Percentiles rank a stretch among this genome's conserved stretches.
Conservation (phyloP, 129 eudicot genomes). For the Flaveria bidentis region DNA sequence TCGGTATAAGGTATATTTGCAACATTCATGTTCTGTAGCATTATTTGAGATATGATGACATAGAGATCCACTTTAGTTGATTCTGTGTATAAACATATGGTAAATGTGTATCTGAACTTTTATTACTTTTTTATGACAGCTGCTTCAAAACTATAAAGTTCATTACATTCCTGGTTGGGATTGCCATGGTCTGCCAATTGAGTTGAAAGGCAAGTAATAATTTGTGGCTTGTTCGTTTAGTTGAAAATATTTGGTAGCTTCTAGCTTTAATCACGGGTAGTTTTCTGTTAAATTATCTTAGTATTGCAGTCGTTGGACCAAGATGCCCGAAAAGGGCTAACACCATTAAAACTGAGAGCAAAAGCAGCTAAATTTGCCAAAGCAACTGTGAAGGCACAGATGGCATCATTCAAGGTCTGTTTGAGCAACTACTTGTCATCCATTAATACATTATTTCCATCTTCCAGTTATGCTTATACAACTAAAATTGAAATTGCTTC, state of each 20-base stretch:
- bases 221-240: conserved; percentile 4
- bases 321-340: conserved; percentile 84
- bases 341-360: conserved; percentile 90
- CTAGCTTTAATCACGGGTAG: conserved; percentile 22
- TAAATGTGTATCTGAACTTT: background rate
- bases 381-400: conserved; percentile 87
- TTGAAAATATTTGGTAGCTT: conserved; percentile 6
- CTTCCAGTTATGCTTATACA: conserved; percentile 4
- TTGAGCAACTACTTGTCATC: background rate
- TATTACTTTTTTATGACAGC: conserved; percentile 47
- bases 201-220: conserved; percentile 79
- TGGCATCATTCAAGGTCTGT: conserved; percentile 94
- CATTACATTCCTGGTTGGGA: conserved; percentile 97
- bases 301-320: conserved; percentile 94
- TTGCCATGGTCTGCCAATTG: conserved; percentile 98
- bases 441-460: conserved; percentile 2
- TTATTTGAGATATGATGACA: background rate
- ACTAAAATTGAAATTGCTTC: background rate
- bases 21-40: conserved; percentile 4
- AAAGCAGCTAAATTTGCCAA: conserved; percentile 98
- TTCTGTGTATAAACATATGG: background rate
- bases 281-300: conserved; percentile 42
- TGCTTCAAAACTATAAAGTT: conserved; percentile 85
- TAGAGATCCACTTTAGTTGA: background rate
- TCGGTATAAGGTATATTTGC: conserved; percentile 72